Evolutionary conservation across 2,329 filamentous ascomycete species (phyloP).

Genomic region (Emmonsiellopsis sp.): DNA sequence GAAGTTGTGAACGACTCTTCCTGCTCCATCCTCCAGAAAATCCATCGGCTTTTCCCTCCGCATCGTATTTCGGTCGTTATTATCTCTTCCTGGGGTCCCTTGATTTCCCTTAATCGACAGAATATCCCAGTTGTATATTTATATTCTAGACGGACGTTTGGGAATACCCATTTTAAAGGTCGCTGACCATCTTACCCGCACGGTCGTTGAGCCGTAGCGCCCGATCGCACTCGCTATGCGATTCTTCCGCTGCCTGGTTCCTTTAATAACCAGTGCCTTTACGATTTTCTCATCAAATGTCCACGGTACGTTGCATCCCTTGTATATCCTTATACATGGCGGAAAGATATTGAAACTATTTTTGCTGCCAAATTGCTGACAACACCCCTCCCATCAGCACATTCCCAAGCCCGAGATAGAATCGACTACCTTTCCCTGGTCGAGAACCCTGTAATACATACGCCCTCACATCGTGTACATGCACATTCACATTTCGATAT

Average conservation of each 20-base stretch:
- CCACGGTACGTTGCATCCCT: constrained; percentile 9
- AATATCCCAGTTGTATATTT: neutral
- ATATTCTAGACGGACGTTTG: neutral
- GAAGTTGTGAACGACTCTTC: no score
- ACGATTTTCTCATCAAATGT: constrained; percentile 16
- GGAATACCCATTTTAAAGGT: neutral
- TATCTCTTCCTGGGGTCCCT: neutral
- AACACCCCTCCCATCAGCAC: constrained; percentile 36
- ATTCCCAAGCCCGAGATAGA: constrained; percentile 67
- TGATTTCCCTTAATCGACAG: neutral
- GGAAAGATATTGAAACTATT: neutral
- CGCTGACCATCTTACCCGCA: neutral
- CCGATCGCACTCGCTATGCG: constrained; percentile 16
- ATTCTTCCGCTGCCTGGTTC: constrained; percentile 17
- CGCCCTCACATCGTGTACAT: constrained; percentile 68
- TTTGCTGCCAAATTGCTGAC: constrained; percentile 5
- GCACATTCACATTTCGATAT: constrained; percentile 77
- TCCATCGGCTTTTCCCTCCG: no score
- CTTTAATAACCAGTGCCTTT: constrained; percentile 18
- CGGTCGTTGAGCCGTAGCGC: constrained; percentile 5
- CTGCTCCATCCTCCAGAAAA: no score
- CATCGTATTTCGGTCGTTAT: no score
- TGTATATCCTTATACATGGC: neutral
- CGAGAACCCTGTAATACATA: constrained; percentile 66
- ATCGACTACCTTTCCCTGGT: constrained; percentile 64